Evolutionary conservation across 257 asterid genomes (phyloP).

Genomic region (Apocynum venetum): DNA sequence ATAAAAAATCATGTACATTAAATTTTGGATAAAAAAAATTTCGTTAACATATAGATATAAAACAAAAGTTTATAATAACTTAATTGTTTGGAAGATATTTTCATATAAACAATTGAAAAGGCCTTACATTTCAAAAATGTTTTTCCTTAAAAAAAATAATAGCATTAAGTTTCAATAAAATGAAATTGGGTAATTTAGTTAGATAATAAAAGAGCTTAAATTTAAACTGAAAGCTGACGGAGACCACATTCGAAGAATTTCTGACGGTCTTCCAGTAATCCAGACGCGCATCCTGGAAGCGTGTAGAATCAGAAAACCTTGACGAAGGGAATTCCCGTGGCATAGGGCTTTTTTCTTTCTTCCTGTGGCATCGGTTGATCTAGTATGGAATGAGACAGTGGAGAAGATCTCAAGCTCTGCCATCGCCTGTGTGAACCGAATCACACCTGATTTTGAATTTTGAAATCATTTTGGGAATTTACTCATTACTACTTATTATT

Average conservation of each 20-base stretch:
- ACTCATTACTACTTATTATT: neutral
- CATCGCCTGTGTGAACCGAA: neutral
- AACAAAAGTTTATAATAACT: too few species aligned
- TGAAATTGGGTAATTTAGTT: too few species aligned
- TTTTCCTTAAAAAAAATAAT: too few species aligned
- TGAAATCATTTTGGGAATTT: neutral
- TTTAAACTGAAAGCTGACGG: neutral
- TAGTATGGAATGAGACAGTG: neutral
- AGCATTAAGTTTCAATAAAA: too few species aligned
- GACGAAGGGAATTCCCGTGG: conserved; percentile 3
- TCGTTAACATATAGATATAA: too few species aligned
- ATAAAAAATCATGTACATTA: too few species aligned
- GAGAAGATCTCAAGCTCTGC: neutral
- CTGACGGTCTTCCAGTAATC: conserved; percentile 7
- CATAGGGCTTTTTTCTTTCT: neutral
- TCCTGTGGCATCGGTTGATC: neutral
- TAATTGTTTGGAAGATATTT: too few species aligned
- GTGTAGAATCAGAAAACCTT: neutral
- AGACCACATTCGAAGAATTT: neutral
- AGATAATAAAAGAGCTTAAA: too few species aligned
- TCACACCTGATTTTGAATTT: neutral
- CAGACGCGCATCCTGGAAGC: conserved; percentile 1
- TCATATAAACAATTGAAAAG: too few species aligned
- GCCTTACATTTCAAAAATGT: too few species aligned
- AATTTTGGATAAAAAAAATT: too few species aligned